Base-by-base conservation (phyloP, 495 filamentous ascomycete species). In the Apiosordaria backusii region DNA sequence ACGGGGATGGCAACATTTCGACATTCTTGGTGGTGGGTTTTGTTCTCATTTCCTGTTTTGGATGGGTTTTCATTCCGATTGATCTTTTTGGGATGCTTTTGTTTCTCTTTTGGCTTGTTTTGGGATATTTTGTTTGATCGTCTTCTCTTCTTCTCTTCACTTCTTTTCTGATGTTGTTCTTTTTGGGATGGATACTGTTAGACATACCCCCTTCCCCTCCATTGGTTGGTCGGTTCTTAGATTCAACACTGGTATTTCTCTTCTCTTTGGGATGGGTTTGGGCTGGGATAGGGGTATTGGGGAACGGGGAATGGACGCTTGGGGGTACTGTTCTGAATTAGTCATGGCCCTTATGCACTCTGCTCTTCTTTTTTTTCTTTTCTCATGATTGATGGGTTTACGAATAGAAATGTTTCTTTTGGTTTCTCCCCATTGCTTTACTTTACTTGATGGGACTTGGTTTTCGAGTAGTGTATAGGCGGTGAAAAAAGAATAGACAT, bases 381-480 rank as follows among this genome's bases (percentile, higher is more conserved):
- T 63, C 26, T 26, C 29, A 53, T 65, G 62, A 35, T 62, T 68
- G 58, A 29, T 62, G 25, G 52, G 57, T 25, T 57, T 66, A 57
- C 21, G 54, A n/a, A n/a, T 62, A 40, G 60, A 40, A 4, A 24
- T 64, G 5, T 35, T n/a, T 55, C 15, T 50, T 35, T 9, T 52
- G 29, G 57, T 58, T 10, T 63, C 21, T 57, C 27, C 13, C 16
- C 10, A 10, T 4, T 35, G 5, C 10, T 35, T 3, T 10, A 10
- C 3, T 10, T 35, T 35, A 10, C 16, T 45, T 45, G 16, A 7
- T 9, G 16, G 35, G 35, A 45, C 35, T 45, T n/a, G n/a, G 35
- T 18, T 45, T 45, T 45, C n/a, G 13, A 45, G 35, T 45, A 45
- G 10, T 3, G 9, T 45, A 13, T 45, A 15, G 4, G 27, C 35